Evolutionary conservation across 1,284 basidiomycete species (phyloP).

Genomic region (Boletellus deceptivus): DNA sequence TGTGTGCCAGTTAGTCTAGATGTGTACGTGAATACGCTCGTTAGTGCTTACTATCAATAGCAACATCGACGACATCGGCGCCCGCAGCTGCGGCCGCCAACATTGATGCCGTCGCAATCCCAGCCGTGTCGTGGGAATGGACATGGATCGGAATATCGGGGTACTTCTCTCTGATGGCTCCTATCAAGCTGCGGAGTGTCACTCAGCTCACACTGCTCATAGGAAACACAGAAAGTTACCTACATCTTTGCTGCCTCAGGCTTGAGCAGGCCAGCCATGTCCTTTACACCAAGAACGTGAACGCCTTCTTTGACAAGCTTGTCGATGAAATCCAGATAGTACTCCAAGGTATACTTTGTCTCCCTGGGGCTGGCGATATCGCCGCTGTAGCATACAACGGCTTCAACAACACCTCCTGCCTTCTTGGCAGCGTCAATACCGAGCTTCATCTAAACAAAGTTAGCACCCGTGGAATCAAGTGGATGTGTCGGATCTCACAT

Average conservation of each 20-base stretch:
- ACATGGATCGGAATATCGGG: constrained; percentile 99
- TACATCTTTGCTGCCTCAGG: constrained; percentile 90
- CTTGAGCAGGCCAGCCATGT: constrained; percentile 99
- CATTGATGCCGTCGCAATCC: constrained; percentile 97
- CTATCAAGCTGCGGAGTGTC: constrained; percentile 65
- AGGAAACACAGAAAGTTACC: constrained; percentile 24
- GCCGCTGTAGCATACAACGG: constrained; percentile 98
- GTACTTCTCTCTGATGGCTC: constrained; percentile 92
- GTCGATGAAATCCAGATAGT: constrained; percentile 96
- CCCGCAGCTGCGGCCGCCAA: constrained; percentile 93
- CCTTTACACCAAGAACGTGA: constrained; percentile 98
- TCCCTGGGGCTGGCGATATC: constrained; percentile 95
- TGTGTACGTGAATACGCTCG: neutral
- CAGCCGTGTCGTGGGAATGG: constrained; percentile 99
- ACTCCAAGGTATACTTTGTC: constrained; percentile 97
- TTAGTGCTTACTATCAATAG: constrained; percentile 83
- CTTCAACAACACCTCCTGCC: constrained; percentile 97
- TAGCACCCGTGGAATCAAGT: constrained; percentile 3
- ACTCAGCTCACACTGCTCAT: constrained; percentile 4
- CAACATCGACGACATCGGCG: constrained; percentile 97
- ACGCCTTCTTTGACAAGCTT: constrained; percentile 95
- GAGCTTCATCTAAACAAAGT: constrained; percentile 72
- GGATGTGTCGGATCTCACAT: constrained; percentile 43
- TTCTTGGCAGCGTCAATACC: constrained; percentile 99
- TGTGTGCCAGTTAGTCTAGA: constrained; percentile 10